Evolutionary conservation across 2,329 filamentous ascomycete genomes (phyloP).

Genomic region (Diaporthe ilicicola): DNA sequence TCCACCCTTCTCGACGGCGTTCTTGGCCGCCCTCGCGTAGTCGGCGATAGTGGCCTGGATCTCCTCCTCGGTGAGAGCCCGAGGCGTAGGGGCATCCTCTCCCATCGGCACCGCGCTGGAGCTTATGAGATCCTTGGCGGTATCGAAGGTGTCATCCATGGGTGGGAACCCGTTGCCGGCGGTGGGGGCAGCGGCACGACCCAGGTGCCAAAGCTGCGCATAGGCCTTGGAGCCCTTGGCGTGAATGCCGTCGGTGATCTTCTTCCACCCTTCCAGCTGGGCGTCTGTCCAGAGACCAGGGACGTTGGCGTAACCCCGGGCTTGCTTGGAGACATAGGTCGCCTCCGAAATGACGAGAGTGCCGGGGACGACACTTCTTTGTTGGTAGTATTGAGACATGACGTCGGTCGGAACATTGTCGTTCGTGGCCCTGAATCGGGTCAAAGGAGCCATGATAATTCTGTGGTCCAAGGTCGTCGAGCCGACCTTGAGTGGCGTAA

Average conservation of each 20-base stretch:
- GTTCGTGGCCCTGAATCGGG: slow-evolving; percentile 59
- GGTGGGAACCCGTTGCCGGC: slow-evolving; percentile 53
- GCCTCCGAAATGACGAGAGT: slow-evolving; percentile 66
- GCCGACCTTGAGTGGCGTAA: slow-evolving; percentile 53
- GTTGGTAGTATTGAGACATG: slow-evolving; percentile 41
- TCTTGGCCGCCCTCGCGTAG: slow-evolving; percentile 63
- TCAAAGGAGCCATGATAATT: slow-evolving; percentile 65
- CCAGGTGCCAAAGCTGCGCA: slow-evolving; percentile 71
- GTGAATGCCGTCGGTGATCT: slow-evolving; percentile 70
- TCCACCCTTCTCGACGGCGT: slow-evolving; percentile 65
- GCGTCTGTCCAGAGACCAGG: slow-evolving; percentile 66
- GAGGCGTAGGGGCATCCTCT: slow-evolving; percentile 61
- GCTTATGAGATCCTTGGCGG: slow-evolving; percentile 50
- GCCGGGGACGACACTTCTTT: slow-evolving; percentile 46
- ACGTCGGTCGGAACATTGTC: slow-evolving; percentile 39
- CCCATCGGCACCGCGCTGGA: slow-evolving; percentile 51
- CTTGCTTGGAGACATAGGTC: slow-evolving; percentile 58
- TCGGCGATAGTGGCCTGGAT: slow-evolving; percentile 71
- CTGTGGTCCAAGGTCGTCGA: slow-evolving; percentile 50
- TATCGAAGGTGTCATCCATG: slow-evolving; percentile 28
- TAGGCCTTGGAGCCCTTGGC: slow-evolving; percentile 68
- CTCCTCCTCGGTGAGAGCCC: slow-evolving; percentile 71
- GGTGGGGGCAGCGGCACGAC: slow-evolving; percentile 56
- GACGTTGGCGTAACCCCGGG: slow-evolving; percentile 55
- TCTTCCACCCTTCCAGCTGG: slow-evolving; percentile 69